Base-by-base conservation (phyloP, 805 yeast species). In the Isabelozyma gotoi region DNA sequence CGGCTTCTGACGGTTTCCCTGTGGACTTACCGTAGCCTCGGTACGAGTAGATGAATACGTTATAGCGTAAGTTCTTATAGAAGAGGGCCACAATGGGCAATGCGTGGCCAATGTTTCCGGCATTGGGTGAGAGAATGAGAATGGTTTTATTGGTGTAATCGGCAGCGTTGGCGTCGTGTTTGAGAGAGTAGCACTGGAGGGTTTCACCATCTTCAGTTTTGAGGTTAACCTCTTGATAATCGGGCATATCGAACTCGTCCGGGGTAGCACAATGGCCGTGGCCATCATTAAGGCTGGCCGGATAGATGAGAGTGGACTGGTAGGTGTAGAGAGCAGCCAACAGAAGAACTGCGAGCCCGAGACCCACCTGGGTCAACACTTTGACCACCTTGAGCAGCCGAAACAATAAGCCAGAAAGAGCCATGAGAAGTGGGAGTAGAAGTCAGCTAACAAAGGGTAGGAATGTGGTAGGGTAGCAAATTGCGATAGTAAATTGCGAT, bases 21-120 rank as follows among this genome's bases (percentile, higher is more conserved):
- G 85, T 77, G 2, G 92, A 83, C 38, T 73, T 66, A 0, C 97
- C 97, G 62, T 91, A 91, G 0, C 99, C 98, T 53, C 99, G 71
- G 63, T 92, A 92, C 1, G 96, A 88, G 52, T 88, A 85, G 4
- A 88, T 80, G 38, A 92, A 77, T 2, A 90, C 96, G 61, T 91
- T 89, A 64, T 82, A 80, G 11, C 81, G 79, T 62, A 84, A 75
- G 32, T 72, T 65, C 39, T 72, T 65, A 63, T 80, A 87, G 48
- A 91, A 81, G 7, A 84, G 62, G 38, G 82, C 73, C 2, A 87
- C 96, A 7, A 89, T 78, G 1, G 97, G 96, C 38, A 92, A 68
- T 20, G 86, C 83, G 58, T 88, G 89, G 14, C 98, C 98, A 50
- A 92, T 92, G 61, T 94, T 92, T 4, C 98, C 98, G 2, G 97